Evolutionary conservation across 495 filamentous ascomycete genomes (phyloP), one percentile per base, ranked within the genome.

Genomic region (Lentithecium fluviatile): DNA sequence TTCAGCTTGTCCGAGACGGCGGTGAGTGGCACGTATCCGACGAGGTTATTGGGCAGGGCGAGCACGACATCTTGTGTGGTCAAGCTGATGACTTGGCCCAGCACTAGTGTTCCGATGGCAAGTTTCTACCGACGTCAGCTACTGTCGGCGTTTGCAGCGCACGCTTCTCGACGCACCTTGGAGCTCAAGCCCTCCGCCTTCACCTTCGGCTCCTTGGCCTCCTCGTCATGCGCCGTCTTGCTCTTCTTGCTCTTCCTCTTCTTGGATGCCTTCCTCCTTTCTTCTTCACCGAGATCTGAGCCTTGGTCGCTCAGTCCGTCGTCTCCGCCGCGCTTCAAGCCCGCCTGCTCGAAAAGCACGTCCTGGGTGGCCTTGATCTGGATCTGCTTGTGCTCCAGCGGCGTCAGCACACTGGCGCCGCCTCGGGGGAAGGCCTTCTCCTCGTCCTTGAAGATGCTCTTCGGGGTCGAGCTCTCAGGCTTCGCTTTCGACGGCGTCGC

Each of bases 361-460:
- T 98, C 94, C 68, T 86, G 84, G 64, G 85, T 91, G 26, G 94
- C 94, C 74, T 97, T 87, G 60, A 94, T 89, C 67, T 94, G 88
- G 66, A 98, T 96, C 74, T 97, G 89, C 76, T 96, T 96, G 65
- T 94, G 85, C 71, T 98, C 94, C 51, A 98, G 79, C 23, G 94
- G 91, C 7, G 94, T 96, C 73, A 98, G 77, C 45, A 95, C 80
- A 71, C 90, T 94, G 13, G 82, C 94, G 55, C 94, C 95, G 53
- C 94, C 94, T 78, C 94, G 84, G 70, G 95, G 94, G 70, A 98
- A 98, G 25, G 91, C 75, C 3, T 83, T 82, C 66, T 96, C 94
- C 50, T 97, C 93, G 60, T 90, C 85, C 66, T 84, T 85, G 49
- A 86, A 66, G 13, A 83, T 67, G 24, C 81, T 80, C 8, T 42